Percentiles rank a stretch among this genome's conserved stretches.
Evolutionary conservation across 148 eudicot species (phyloP).

Genomic region (Pharnaceum exiguum): DNA sequence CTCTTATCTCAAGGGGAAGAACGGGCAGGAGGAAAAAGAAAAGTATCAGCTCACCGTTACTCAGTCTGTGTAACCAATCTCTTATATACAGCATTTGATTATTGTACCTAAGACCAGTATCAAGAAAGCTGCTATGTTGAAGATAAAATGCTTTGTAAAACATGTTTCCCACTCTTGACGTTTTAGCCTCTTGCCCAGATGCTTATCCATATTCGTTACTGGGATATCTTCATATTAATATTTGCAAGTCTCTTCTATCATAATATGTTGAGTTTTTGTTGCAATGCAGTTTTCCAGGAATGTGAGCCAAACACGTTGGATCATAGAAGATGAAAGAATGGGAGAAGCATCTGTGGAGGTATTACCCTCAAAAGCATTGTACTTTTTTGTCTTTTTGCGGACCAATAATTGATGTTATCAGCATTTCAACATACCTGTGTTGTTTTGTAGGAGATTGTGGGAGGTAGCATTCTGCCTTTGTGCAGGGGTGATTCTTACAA

Average conservation of each 20-base stretch:
- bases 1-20: no score
- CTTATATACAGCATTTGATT: no score
- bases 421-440: constrained; percentile 4
- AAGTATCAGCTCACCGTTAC: no score
- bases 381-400: background rate
- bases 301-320: constrained; percentile 95
- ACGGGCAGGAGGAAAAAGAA: no score
- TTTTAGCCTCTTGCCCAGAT: no score
- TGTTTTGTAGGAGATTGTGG: constrained; percentile 70
- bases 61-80: no score
- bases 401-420: constrained; percentile 6
- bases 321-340: constrained; percentile 93
- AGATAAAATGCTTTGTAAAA: no score
- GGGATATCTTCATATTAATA: no score
- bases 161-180: no score
- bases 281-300: constrained; percentile 78
- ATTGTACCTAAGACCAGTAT: no score
- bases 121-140: no score
- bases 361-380: constrained; percentile 5
- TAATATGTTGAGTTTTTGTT: background rate
- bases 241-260: background rate
- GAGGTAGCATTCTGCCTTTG: constrained; percentile 61
- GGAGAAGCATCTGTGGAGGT: constrained; percentile 99
- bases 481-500: constrained; percentile 80
- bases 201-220: no score